Base-by-base conservation (phyloP, 345 rosid species). In the Hypericum androsaemum region DNA sequence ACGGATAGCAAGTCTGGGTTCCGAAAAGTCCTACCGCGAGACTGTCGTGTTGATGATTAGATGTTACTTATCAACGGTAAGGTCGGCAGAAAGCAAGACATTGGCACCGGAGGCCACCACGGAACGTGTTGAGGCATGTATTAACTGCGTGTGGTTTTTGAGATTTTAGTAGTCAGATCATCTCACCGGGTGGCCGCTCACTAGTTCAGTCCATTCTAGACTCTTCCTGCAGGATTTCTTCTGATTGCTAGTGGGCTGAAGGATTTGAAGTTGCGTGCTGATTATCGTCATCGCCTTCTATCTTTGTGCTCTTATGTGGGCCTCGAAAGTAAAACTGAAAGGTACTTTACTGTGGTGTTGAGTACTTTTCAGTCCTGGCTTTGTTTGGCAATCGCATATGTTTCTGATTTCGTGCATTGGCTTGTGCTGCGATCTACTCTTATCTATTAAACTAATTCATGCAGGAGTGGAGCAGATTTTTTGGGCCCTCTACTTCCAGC, bases 141-240 rank as follows among this genome's bases (percentile, higher is more conserved):
- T 47, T 58, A 15, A 56, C 56, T 53, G 44, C 39, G 14, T 47
- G 58, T 45, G 35, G 48, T 57, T 59, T 57, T 42, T 46, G 9
- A 5, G 22, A 14, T 8, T 46, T 14, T 6, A 17, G 41, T 54
- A 63, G 60, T 50, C 41, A 36, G 22, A 14, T 66, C 55, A 56
- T 51, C 61, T 53, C 66, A 56, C 67, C 53, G 64, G 45, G 59
- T 65, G 68, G 64, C 60, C 62, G 63, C 85, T 80, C 69, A 82
- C 80, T 53, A 41, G 58, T 84, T 71, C 75, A 62, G 59, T 69
- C 70, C 71, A 60, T 65, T 80, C 77, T 80, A 94, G 99, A 94
- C 97, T 74, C 99, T 94, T 64, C 99, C 99, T 73, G 95, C 95
- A 67, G 99, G 97, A 64, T 86, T 94, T 77, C 87, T 78, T 76